phyloP scores from a whole-genome alignment of 2,329 filamentous ascomycete genomes.

The Fusarium illudens region DNA sequence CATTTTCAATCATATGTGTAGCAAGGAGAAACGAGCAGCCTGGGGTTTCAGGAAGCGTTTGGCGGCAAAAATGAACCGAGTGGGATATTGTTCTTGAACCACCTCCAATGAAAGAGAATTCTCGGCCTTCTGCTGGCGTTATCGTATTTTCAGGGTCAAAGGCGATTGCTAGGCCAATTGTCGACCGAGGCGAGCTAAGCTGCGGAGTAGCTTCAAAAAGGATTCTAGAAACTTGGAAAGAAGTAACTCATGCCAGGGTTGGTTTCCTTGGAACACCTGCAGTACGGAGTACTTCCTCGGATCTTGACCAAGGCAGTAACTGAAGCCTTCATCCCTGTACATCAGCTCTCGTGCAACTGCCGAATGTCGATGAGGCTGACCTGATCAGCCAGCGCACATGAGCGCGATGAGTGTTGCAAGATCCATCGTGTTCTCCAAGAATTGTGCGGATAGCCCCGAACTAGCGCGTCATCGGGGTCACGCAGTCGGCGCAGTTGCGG shows the following conservation, averaged over 20 bases:
- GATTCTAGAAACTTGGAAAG: not conserved
- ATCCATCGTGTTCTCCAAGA: not conserved
- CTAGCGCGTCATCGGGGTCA: conserved; percentile 30
- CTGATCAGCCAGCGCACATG: not conserved
- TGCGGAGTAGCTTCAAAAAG: not conserved
- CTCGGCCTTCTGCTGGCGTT: not conserved
- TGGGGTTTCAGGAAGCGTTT: not conserved
- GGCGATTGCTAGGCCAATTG: not conserved
- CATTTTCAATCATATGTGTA: not conserved
- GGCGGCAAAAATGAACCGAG: not conserved
- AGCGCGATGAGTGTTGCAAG: not conserved
- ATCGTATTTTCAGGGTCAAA: not conserved
- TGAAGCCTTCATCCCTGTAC: not conserved
- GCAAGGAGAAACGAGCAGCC: not conserved
- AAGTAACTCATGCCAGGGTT: not conserved
- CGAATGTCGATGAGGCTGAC: not conserved
- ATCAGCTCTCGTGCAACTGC: not conserved
- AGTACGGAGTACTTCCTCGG: not conserved
- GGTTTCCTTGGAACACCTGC: not conserved
- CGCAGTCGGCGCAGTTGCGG: conserved; percentile 5
- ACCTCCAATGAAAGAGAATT: not conserved
- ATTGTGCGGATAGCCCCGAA: conserved; percentile 10
- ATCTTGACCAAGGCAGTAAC: not conserved
- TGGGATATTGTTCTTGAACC: not conserved
- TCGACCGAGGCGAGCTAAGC: not conserved